Evolutionary conservation across 179 eudicot genomes (phyloP).

Genomic region (Beta corolliflora): DNA sequence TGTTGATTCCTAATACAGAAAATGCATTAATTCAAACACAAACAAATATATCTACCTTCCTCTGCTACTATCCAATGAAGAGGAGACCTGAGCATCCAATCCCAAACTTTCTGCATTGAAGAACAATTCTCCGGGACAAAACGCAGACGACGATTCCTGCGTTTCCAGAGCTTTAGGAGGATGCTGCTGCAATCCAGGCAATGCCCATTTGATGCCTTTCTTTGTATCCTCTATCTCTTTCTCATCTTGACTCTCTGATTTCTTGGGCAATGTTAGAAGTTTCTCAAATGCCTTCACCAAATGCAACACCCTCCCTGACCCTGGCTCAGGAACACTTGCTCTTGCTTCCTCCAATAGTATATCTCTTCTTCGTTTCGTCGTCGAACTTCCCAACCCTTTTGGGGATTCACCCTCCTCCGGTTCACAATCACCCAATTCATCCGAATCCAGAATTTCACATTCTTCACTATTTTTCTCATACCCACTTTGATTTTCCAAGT

Average conservation of each 20-base stretch:
- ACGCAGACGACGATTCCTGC: slow-evolving; percentile 48
- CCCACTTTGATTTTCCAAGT: slow-evolving; percentile 13
- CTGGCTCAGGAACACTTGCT: slow-evolving; percentile 58
- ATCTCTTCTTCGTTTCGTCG: slow-evolving; percentile 66
- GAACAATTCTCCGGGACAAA: slow-evolving; percentile 71
- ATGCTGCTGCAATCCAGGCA: slow-evolving; percentile 66
- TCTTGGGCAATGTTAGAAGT: slow-evolving; percentile 52
- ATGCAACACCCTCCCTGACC: slow-evolving; percentile 80
- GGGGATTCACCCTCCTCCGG: slow-evolving; percentile 41
- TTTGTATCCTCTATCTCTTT: slow-evolving; percentile 30
- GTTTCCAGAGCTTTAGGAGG: slow-evolving; percentile 45
- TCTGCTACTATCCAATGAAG: slow-evolving; percentile 58
- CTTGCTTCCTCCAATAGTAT: slow-evolving; percentile 69
- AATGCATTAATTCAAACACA: background rate
- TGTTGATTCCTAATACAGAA: background rate
- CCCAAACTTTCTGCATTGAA: slow-evolving; percentile 80
- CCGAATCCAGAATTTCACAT: slow-evolving; percentile 4
- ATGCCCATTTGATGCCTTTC: slow-evolving; percentile 59
- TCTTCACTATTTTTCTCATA: slow-evolving; percentile 13
- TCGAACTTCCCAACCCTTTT: slow-evolving; percentile 43
- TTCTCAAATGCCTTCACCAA: slow-evolving; percentile 87
- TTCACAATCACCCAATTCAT: slow-evolving; percentile 29
- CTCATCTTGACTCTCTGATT: slow-evolving; percentile 33
- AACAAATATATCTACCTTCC: slow-evolving; percentile 53
- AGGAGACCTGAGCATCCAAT: slow-evolving; percentile 47